phyloP scores from a whole-genome alignment of 352 stramenopile genomes.

The Phytophthora chlamydospora region DNA sequence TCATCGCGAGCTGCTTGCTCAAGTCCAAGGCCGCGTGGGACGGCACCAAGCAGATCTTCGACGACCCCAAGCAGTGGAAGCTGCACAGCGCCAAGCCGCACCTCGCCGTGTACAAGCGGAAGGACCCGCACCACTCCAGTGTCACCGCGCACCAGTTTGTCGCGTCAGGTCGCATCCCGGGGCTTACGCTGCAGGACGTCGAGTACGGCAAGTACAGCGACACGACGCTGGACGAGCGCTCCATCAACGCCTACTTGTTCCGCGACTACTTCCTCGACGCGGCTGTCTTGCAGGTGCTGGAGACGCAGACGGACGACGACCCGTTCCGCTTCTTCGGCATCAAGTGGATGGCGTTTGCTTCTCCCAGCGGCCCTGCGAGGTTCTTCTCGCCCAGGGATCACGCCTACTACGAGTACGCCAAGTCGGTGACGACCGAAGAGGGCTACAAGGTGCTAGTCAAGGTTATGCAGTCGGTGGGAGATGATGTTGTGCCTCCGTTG shows the following conservation, averaged over 20 bases:
- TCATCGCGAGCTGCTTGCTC: constrained; percentile 43
- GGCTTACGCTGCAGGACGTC: constrained; percentile 65
- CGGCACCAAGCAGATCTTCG: constrained; percentile 65
- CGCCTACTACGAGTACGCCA: constrained; percentile 68
- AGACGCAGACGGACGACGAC: constrained; percentile 65
- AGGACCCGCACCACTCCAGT: constrained; percentile 23
- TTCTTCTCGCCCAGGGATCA: constrained; percentile 67
- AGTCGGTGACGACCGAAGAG: constrained; percentile 43
- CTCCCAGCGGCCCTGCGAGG: constrained; percentile 43
- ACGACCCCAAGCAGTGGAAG: constrained; percentile 68
- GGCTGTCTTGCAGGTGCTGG: constrained; percentile 63
- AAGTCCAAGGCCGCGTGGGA: constrained; percentile 62
- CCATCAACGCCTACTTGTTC: constrained; percentile 60
- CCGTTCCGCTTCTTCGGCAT: constrained; percentile 78
- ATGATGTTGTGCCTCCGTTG: constrained; percentile 49
- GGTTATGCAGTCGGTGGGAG: constrained; percentile 60
- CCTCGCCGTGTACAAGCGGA: constrained; percentile 55
- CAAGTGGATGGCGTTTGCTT: constrained; percentile 71
- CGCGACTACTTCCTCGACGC: constrained; percentile 74
- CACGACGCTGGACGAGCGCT: constrained; percentile 72
- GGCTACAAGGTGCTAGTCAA: constrained; percentile 70
- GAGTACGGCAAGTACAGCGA: constrained; percentile 76
- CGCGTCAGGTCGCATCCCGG: constrained; percentile 57
- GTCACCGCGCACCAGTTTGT: constrained; percentile 52
- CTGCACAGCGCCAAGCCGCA: constrained; percentile 63